A percentile compares a stretch with the other conserved stretches of the same genome.
Conservation (phyloP, 2,329 filamentous ascomycete genomes). For the Fusarium continuum region DNA sequence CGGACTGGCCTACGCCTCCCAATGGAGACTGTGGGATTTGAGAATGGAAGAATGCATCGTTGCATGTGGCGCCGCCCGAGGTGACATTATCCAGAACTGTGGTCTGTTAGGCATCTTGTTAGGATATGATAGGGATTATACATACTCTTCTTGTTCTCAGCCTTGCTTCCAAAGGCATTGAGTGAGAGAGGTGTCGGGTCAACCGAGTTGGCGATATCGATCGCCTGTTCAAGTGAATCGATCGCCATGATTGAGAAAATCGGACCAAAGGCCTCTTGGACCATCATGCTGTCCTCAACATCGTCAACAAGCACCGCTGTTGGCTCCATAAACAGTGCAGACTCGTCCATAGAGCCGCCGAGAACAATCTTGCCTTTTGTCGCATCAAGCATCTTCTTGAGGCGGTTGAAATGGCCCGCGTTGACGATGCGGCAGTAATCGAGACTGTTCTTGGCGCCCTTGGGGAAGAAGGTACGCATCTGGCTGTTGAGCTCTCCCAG, state of each 20-base stretch:
- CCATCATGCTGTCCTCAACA: conserved; percentile 76
- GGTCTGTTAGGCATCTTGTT: conserved; percentile 39
- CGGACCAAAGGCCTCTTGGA: conserved; percentile 92
- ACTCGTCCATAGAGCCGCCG: conserved; percentile 84
- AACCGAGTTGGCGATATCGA: conserved; percentile 80
- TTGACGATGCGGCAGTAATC: conserved; percentile 88
- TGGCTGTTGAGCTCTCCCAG: conserved; percentile 77
- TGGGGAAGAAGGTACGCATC: conserved; percentile 81
- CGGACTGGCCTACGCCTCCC: conserved; percentile 60
- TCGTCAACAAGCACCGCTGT: conserved; percentile 88
- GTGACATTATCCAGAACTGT: conserved; percentile 51
- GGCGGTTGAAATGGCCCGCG: conserved; percentile 76
- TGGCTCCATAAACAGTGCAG: conserved; percentile 85
- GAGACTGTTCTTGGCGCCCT: conserved; percentile 78
- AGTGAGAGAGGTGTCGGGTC: conserved; percentile 85
- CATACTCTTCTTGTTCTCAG: conserved; percentile 78
- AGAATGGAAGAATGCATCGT: conserved; percentile 58
- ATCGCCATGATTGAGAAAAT: conserved; percentile 84
- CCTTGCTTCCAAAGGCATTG: conserved; percentile 84
- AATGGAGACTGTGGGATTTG: conserved; percentile 55
- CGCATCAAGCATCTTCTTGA: conserved; percentile 91
- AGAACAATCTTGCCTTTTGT: conserved; percentile 85
- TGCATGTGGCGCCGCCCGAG: conserved; percentile 62
- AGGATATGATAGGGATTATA: background rate
- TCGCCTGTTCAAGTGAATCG: conserved; percentile 83